phyloP scores from a whole-genome alignment of 768 basidiomycete species.

The Rhodosporidiobolus odoratus region DNA sequence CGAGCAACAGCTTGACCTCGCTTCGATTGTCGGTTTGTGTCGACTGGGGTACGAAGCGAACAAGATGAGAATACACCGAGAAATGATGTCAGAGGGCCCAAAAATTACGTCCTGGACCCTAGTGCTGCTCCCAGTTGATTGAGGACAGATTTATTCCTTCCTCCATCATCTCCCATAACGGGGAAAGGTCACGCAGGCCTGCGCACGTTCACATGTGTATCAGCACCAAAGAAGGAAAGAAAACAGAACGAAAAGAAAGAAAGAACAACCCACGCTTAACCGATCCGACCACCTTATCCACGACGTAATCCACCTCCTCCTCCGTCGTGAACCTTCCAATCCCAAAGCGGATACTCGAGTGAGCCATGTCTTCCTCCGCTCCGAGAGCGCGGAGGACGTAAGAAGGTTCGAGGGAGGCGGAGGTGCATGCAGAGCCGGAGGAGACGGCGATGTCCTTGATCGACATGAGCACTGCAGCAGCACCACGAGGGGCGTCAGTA shows the following conservation, averaged over 20 bases:
- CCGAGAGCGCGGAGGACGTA: constrained; percentile 94
- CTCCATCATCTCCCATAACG: constrained; percentile 99
- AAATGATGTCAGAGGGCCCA: too few species aligned
- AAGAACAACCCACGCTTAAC: constrained; percentile 54
- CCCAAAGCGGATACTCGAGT: constrained; percentile 93
- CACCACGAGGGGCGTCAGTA: not conserved
- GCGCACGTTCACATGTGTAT: not conserved
- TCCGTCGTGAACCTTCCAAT: constrained; percentile 98
- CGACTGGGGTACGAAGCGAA: too few species aligned
- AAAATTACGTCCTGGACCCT: too few species aligned
- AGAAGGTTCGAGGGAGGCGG: constrained; percentile 94
- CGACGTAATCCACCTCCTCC: constrained; percentile 90
- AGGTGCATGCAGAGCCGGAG: constrained; percentile 96
- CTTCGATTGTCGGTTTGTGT: too few species aligned
- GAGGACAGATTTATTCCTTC: constrained; percentile 93
- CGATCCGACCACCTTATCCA: constrained; percentile 76
- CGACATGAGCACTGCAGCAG: constrained; percentile 70
- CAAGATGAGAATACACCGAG: too few species aligned
- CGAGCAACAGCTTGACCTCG: too few species aligned
- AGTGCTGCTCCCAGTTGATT: too few species aligned
- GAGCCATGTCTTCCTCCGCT: constrained; percentile 98
- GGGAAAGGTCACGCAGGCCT: constrained; percentile 87
- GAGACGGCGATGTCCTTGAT: constrained; percentile 97
- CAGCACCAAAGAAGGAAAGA: not conserved
- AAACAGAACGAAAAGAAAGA: not conserved